These are phyloP conservation scores for Hysterangium stoloniferum DNA, from an alignment of 768 basidiomycete species.

Conservation along the genomic window DNA sequence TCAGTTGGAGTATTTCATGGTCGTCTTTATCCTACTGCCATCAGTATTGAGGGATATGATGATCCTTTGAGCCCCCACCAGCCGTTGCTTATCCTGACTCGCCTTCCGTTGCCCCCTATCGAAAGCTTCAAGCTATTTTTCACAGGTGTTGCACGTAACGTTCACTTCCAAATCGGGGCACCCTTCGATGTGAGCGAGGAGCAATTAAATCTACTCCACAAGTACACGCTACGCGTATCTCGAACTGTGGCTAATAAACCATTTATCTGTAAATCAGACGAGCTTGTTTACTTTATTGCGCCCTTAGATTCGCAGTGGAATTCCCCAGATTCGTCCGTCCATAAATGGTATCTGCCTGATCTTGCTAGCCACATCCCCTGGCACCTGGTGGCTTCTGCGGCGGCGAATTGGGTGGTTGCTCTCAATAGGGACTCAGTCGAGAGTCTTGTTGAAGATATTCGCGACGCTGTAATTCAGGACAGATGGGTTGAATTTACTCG, in stretches of 20 bases:
- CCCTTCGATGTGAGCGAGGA: slow-evolving; percentile 42
- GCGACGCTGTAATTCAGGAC: slow-evolving; percentile 69
- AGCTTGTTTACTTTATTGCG: slow-evolving; percentile 60
- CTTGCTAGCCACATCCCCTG: slow-evolving; percentile 51
- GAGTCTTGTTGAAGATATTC: slow-evolving; percentile 36
- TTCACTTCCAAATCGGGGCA: slow-evolving; percentile 39
- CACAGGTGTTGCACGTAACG: slow-evolving; percentile 34
- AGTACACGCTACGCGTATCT: slow-evolving; percentile 57
- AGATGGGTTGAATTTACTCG: slow-evolving; percentile 69
- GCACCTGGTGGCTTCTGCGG: slow-evolving; percentile 49
- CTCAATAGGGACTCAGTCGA: slow-evolving; percentile 34
- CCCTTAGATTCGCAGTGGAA: slow-evolving; percentile 43
- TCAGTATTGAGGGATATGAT: slow-evolving; percentile 29
- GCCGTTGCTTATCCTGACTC: slow-evolving; percentile 60
- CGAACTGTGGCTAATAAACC: slow-evolving; percentile 63
- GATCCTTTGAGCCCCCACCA: slow-evolving; percentile 31
- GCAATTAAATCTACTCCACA: slow-evolving; percentile 41
- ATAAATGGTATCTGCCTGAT: slow-evolving; percentile 24
- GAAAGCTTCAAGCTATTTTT: slow-evolving; percentile 53
- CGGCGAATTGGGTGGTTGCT: slow-evolving; percentile 41
- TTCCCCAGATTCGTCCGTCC: slow-evolving; percentile 13
- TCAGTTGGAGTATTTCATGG: slow-evolving; percentile 21
- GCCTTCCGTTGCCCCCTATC: slow-evolving; percentile 55
- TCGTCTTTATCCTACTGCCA: slow-evolving; percentile 50
- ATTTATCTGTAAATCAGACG: slow-evolving; percentile 42